Evolutionary conservation across 2,329 filamentous ascomycete genomes (phyloP).

Genomic region (Pseudogymnoascus verrucosus): DNA sequence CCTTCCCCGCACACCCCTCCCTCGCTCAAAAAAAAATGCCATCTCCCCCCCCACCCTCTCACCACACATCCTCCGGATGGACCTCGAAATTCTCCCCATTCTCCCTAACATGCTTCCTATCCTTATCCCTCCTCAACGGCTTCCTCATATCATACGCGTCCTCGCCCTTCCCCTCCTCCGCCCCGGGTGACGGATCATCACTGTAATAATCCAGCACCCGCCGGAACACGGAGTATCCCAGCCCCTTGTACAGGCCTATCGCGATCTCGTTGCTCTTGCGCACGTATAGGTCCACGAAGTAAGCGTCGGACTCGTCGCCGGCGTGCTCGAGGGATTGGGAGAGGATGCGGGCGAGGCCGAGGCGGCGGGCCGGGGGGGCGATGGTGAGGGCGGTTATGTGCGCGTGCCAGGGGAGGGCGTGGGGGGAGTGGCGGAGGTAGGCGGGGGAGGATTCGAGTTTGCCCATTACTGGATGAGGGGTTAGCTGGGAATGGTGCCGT

Average conservation of each 20-base stretch:
- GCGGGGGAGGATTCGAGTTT: conserved; percentile 86
- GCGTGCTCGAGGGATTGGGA: conserved; percentile 74
- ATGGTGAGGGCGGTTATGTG: conserved; percentile 96
- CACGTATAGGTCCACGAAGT: conserved; percentile 96
- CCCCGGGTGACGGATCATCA: conserved; percentile 62
- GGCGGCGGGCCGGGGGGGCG: conserved; percentile 72
- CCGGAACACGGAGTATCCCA: conserved; percentile 88
- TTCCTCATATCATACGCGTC: conserved; percentile 98
- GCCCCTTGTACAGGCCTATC: conserved; percentile 77
- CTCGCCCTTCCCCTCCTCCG: conserved; percentile 65
- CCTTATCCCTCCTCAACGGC: conserved; percentile 71
- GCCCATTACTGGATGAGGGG: conserved; percentile 66
- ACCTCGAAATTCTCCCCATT: conserved; percentile 76
- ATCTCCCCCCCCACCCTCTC: conserved; percentile 9
- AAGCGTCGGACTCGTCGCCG: conserved; percentile 74
- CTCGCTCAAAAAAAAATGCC: neutral
- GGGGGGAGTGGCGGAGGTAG: conserved; percentile 64
- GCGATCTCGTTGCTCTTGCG: conserved; percentile 80
- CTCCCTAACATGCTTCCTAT: conserved; percentile 66
- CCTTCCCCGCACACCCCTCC: neutral
- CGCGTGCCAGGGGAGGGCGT: conserved; percentile 98
- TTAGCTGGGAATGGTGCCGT: too few species aligned
- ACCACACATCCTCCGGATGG: conserved; percentile 80
- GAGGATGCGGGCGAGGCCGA: conserved; percentile 79
- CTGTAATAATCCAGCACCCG: conserved; percentile 89